Evolutionary conservation across 441 rosid species (phyloP).

Genomic region (Croton setiger): DNA sequence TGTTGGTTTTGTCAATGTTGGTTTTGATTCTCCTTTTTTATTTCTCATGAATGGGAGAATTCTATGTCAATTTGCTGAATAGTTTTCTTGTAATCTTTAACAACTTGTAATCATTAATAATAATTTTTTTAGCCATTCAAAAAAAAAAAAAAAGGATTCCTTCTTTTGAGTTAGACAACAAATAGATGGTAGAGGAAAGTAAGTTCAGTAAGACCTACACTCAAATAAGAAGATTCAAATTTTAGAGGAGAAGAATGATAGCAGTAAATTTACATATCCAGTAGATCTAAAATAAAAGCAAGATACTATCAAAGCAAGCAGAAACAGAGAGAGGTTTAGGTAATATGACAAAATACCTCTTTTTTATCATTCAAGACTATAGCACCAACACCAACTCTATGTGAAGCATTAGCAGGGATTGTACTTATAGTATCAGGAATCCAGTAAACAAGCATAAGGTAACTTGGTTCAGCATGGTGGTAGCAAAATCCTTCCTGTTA

Average conservation of each 20-base stretch:
- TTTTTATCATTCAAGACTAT: conserved; percentile 63
- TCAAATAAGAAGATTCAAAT: not conserved
- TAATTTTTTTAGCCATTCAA: not conserved
- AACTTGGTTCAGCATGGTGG: conserved; percentile 83
- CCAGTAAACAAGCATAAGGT: conserved; percentile 88
- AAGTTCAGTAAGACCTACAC: not conserved
- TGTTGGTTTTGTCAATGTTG: too few species aligned
- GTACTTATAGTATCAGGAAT: conserved; percentile 62
- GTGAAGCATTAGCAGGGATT: conserved; percentile 81
- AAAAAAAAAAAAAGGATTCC: not conserved
- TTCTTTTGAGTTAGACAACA: not conserved
- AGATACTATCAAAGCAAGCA: conserved; percentile 14
- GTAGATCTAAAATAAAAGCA: not conserved
- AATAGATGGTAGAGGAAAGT: not conserved
- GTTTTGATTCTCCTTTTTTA: too few species aligned
- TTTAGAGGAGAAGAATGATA: not conserved
- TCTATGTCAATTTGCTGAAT: too few species aligned
- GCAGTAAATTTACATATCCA: not conserved
- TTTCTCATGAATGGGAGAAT: too few species aligned
- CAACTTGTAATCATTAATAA: too few species aligned
- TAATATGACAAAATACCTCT: conserved; percentile 48
- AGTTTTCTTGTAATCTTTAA: too few species aligned
- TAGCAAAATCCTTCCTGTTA: conserved; percentile 73
- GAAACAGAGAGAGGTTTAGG: not conserved
- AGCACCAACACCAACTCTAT: conserved; percentile 68